A percentile compares a stretch with the other conserved stretches of the same genome.
Conservation (phyloP, 495 filamentous ascomycete species). For the Aspergillus kassunensis region DNA sequence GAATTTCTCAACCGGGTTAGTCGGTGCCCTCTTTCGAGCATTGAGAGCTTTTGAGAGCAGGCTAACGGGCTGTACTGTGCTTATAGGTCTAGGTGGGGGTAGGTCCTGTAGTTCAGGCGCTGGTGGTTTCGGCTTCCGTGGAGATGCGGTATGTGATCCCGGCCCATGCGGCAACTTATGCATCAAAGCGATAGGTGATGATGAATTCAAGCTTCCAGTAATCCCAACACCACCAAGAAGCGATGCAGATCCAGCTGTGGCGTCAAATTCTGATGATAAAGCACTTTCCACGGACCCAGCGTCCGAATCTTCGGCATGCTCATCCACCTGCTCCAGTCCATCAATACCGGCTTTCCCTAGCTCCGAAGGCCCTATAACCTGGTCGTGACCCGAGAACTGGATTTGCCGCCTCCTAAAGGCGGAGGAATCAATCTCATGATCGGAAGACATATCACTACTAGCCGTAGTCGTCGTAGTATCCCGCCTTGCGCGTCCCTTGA, state of each 20-base stretch:
- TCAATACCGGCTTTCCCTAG: conserved; percentile 56
- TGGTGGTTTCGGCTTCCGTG: conserved; percentile 56
- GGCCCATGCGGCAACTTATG: conserved; percentile 39
- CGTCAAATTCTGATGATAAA: conserved; percentile 66
- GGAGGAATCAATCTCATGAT: conserved; percentile 75
- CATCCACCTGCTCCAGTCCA: conserved; percentile 39
- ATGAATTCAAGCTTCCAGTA: conserved; percentile 38
- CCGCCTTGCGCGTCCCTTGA: conserved; percentile 66
- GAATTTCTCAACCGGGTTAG: conserved; percentile 79
- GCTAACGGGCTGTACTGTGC: conserved; percentile 75
- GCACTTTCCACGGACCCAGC: conserved; percentile 62
- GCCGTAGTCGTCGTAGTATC: conserved; percentile 90
- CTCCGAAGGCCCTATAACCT: conserved; percentile 55
- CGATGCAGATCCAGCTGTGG: conserved; percentile 59
- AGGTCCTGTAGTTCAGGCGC: conserved; percentile 67
- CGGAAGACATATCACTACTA: conserved; percentile 88
- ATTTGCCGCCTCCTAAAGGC: conserved; percentile 59
- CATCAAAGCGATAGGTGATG: conserved; percentile 43
- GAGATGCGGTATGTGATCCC: conserved; percentile 43
- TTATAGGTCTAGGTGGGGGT: conserved; percentile 87
- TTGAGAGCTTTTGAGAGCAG: conserved; percentile 67
- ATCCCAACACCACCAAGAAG: conserved; percentile 51
- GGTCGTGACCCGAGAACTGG: conserved; percentile 46
- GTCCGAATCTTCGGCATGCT: conserved; percentile 58
- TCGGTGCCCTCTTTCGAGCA: conserved; percentile 72